Evolutionary conservation across 495 filamentous ascomycete genomes (phyloP).

Genomic region (Trichocladium antarcticum): DNA sequence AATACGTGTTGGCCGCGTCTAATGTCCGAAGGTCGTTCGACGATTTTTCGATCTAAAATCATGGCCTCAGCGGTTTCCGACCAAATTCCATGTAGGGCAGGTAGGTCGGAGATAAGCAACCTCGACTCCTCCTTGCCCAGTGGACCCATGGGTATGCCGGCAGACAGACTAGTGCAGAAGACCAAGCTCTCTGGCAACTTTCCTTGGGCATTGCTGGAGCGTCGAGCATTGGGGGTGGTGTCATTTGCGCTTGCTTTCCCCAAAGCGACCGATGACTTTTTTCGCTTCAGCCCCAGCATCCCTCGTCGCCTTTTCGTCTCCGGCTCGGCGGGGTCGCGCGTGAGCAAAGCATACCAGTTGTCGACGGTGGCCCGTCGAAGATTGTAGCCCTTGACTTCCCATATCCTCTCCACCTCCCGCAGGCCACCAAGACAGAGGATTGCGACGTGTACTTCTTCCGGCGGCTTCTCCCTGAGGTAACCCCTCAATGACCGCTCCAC

Average conservation of each 20-base stretch:
- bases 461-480: conserved; percentile 43
- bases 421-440: conserved; percentile 45
- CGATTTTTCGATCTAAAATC: conserved; percentile 44
- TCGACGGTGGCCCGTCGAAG: conserved; percentile 42
- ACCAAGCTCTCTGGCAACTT: conserved; percentile 29
- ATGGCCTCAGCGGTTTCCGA: conserved; percentile 42
- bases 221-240: not conserved
- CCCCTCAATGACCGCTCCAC: conserved; percentile 47
- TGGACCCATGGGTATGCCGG: conserved; percentile 44
- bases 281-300: conserved; percentile 39
- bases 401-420: conserved; percentile 44
- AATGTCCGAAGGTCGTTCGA: conserved; percentile 41
- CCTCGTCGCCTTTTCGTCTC: conserved; percentile 36
- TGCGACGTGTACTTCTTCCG: conserved; percentile 45
- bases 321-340: conserved; percentile 31
- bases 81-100: conserved; percentile 42
- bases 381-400: conserved; percentile 51
- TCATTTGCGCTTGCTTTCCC: conserved; percentile 16
- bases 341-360: conserved; percentile 40
- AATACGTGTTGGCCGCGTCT: conserved; percentile 43
- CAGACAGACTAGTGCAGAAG: conserved; percentile 41
- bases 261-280: conserved; percentile 32
- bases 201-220: conserved; percentile 2
- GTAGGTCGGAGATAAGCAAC: conserved; percentile 39
- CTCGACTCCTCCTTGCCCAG: conserved; percentile 38